These are phyloP conservation scores for Solanum hybrid DNA, from an alignment of 305 asterid genomes.

Conservation along the genomic window DNA sequence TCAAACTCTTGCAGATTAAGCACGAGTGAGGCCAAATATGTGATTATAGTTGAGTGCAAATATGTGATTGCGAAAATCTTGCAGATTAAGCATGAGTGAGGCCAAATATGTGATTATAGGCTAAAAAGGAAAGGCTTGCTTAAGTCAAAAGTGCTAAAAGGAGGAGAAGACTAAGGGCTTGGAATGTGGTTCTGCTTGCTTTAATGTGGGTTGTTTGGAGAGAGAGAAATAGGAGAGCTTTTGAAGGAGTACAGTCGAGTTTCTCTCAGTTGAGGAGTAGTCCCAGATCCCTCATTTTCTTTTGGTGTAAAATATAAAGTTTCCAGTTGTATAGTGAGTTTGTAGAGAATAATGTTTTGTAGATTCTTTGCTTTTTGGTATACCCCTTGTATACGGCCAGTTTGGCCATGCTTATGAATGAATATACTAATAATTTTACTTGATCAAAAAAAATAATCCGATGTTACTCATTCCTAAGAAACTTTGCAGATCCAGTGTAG, in stretches of 20 bases:
- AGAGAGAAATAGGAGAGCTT: neutral
- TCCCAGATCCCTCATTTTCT: neutral
- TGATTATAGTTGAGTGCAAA: neutral
- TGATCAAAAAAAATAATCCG: neutral
- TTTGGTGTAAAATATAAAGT: neutral
- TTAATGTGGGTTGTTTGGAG: neutral
- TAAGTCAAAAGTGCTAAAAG: neutral
- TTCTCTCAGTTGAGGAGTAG: neutral
- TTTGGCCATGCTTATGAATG: neutral
- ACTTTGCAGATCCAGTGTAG: neutral
- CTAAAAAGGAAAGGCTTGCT: neutral
- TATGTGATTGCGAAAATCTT: neutral
- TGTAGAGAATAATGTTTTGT: neutral
- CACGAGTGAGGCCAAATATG: neutral
- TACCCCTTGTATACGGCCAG: neutral
- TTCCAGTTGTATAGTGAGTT: neutral
- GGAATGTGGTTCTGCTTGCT: neutral
- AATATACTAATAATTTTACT: neutral
- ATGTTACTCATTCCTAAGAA: neutral
- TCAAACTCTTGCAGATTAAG: neutral
- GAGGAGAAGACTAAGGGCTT: neutral
- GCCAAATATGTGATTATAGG: neutral
- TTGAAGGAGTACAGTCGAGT: neutral
- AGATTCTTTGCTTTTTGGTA: neutral
- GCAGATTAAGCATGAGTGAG: neutral